phyloP scores from a whole-genome alignment of 2,329 filamentous ascomycete species.

The Claviceps spartinae region DNA sequence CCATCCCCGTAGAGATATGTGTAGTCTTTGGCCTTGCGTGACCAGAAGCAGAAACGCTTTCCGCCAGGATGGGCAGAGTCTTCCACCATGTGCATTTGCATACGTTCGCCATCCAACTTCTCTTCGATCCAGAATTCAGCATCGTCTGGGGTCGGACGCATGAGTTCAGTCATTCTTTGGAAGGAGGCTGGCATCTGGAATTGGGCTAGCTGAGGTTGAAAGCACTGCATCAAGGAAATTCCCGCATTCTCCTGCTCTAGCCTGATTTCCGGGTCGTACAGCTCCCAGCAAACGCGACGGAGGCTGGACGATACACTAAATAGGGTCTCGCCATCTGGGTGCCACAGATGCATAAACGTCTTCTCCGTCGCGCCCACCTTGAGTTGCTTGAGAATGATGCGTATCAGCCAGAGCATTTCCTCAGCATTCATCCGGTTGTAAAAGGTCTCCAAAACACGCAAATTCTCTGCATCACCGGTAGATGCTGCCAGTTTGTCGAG shows the following conservation, averaged over 20 bases:
- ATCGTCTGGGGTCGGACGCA: slow-evolving; percentile 54
- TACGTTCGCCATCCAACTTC: slow-evolving; percentile 90
- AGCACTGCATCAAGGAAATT: slow-evolving; percentile 80
- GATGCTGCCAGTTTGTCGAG: slow-evolving; percentile 66
- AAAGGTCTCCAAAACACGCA: slow-evolving; percentile 69
- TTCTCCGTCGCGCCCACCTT: slow-evolving; percentile 69
- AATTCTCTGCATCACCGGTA: slow-evolving; percentile 69
- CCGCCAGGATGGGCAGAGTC: slow-evolving; percentile 57
- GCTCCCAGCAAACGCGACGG: slow-evolving; percentile 85
- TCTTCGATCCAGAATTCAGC: slow-evolving; percentile 92
- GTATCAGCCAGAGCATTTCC: slow-evolving; percentile 87
- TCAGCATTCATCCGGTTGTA: slow-evolving; percentile 87
- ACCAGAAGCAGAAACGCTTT: slow-evolving; percentile 76
- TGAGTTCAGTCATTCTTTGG: slow-evolving; percentile 59
- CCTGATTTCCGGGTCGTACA: slow-evolving; percentile 58
- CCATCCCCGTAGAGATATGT: slow-evolving; percentile 81
- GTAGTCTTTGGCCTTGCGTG: slow-evolving; percentile 90
- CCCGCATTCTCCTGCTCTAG: slow-evolving; percentile 64
- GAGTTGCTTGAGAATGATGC: slow-evolving; percentile 76
- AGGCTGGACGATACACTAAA: slow-evolving; percentile 90
- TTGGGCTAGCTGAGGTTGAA: slow-evolving; percentile 88
- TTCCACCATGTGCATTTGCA: slow-evolving; percentile 85
- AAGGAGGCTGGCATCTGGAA: slow-evolving; percentile 73
- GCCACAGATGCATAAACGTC: slow-evolving; percentile 74
- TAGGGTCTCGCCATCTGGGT: slow-evolving; percentile 60